Evolutionary conservation across 1,284 basidiomycete genomes (phyloP), one percentile per base, ranked within the genome.

Genomic region (Ceratobasidium sp.): DNA sequence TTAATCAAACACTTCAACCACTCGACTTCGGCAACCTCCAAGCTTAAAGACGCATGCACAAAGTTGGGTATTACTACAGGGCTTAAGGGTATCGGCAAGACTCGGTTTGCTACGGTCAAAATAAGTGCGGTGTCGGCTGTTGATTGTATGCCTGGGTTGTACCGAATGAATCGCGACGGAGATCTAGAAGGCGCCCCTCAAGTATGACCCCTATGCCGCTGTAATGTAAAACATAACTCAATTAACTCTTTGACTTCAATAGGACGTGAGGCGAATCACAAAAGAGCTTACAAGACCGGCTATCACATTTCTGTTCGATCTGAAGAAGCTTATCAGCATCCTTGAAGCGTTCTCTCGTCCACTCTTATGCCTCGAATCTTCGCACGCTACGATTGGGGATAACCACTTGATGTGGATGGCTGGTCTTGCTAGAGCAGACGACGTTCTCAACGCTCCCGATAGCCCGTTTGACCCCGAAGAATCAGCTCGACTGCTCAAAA

Each of bases 321-420:
- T 68, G 65, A 33, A 66, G 83, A 73, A 75, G 81, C 77, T 83
- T 38, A 71, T 83, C 57, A 78, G 81, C 12, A 80, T 84, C 5
- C 78, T 82, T 0, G 79, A 80, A 48, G 79, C 80, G n/a, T 62
- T 82, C 46, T 82, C 82, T 17, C 78, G 81, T 33, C 80, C 82
- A 0, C 81, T 84, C 59, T 78, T 82, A 65, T 85, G 84, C 73
- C 82, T 86, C 0, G 84, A 86, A 78, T 83, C 83, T 9, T 70
- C 81, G 6, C 61, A 80, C n/a, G 74, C 82, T 1, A 86, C 81
- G 7, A 79, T 82, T 3, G 84, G 82, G 6, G 83, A 86, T 79
- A 82, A 85, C 1, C 85, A 83, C 70, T 73, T 85, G 1, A 84
- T 83, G 64, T 85, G 84, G 83, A 80, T 86, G 33, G 85, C 84